Base-by-base conservation (phyloP, 352 stramenopile species). In the Phytopythium aichiense region DNA sequence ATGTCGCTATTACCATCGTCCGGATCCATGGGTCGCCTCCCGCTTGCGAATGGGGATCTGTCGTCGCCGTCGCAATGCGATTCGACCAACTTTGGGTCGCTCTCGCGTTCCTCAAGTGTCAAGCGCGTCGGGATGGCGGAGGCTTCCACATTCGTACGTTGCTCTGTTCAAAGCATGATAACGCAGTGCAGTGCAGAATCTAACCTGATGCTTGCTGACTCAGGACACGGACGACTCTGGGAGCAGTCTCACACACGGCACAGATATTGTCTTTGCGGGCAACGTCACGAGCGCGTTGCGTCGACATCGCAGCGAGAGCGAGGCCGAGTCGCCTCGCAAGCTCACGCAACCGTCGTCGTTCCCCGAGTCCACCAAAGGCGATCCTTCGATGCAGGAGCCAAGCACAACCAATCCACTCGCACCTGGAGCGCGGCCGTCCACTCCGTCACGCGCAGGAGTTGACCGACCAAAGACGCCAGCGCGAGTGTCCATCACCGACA, bases 161-260 rank as follows among this genome's bases (percentile, higher is more conserved):
- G 8, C 0, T 35, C n/a, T 40, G 9, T 12, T 22, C 33, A 38
- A 18, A 22, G 15, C 16, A 30, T 25, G 28, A 38, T 9, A 4
- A 18, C 20, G 18, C 2, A 28, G 49, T 28, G 11, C 16, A 1
- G 12, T 5, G 0, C 18, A 28, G 2, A 8, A 5, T 13, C 31
- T 58, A 11, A 58, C 12, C 13, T 20, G 46, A 0, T 53, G 23
- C 1, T 35, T 35, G 20, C 2, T 15, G 11, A n/a, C 9, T 4
- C 31, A 58, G 52, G 52, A 58, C 37, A 69, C 69, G 9, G 72
- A 87, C 50, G 77, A 89, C 56, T 78, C 81, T 0, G 81, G 81
- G 22, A 95, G 86, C 53, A 84, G 79, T 13, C 68, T 97, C n/a
- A 97, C 89, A 5, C 89, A 97, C 64, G 89, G 89, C 40, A 91